phyloP scores from a whole-genome alignment of 495 filamentous ascomycete genomes.

The Pseudotulostoma volvatum region DNA sequence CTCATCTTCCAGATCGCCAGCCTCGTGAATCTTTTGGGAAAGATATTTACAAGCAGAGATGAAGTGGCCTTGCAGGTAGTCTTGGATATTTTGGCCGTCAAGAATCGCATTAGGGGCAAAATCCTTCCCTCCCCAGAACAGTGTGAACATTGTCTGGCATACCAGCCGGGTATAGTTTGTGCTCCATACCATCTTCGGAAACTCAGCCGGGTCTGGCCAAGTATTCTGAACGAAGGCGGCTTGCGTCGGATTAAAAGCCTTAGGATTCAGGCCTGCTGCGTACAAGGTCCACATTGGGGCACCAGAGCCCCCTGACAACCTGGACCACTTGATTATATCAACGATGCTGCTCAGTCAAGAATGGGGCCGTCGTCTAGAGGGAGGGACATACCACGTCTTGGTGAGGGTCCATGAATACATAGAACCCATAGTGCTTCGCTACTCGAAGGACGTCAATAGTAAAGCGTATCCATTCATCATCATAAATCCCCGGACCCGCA shows the following conservation, averaged over 20 bases:
- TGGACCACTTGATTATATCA: slow-evolving; percentile 56
- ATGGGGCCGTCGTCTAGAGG: slow-evolving; percentile 1
- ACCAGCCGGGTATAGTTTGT: slow-evolving; percentile 87
- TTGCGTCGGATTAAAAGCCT: slow-evolving; percentile 68
- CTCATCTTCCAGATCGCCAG: slow-evolving; percentile 73
- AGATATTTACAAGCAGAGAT: slow-evolving; percentile 63
- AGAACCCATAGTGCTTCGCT: slow-evolving; percentile 83
- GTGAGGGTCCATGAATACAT: slow-evolving; percentile 94
- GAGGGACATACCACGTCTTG: slow-evolving; percentile 67
- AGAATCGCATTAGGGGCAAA: slow-evolving; percentile 95
- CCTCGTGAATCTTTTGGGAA: slow-evolving; percentile 72
- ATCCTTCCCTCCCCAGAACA: slow-evolving; percentile 84
- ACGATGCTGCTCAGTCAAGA: neutral
- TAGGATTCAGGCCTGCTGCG: slow-evolving; percentile 77
- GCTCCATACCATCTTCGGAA: slow-evolving; percentile 98
- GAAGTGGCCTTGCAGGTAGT: slow-evolving; percentile 83
- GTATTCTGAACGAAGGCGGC: slow-evolving; percentile 92
- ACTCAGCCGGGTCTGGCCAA: slow-evolving; percentile 68
- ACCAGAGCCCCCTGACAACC: slow-evolving; percentile 84
- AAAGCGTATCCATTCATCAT: slow-evolving; percentile 83
- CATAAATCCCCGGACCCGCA: slow-evolving; percentile 81
- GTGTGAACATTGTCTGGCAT: slow-evolving; percentile 79
- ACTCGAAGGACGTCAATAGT: slow-evolving; percentile 71
- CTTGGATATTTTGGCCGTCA: slow-evolving; percentile 88
- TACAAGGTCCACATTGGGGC: slow-evolving; percentile 97